Percentiles rank a stretch among this genome's conserved stretches.
These are phyloP conservation scores for Verbascum thapsus DNA, from an alignment of 257 asterid species.

Conservation along the genomic window DNA sequence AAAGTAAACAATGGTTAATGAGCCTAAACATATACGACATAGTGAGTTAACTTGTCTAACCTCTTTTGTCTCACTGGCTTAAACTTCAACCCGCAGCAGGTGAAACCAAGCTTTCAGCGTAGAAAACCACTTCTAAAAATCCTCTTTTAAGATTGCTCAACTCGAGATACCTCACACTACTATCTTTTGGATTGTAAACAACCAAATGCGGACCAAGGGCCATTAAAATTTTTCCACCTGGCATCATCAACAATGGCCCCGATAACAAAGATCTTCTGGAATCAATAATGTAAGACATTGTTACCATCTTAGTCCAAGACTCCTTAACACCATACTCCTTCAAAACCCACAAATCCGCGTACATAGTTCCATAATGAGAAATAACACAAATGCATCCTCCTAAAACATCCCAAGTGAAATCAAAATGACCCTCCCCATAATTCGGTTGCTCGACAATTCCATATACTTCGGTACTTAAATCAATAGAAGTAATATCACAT, in stretches of 20 bases:
- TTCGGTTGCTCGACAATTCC: conserved; percentile 43
- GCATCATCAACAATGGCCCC: conserved; percentile 37
- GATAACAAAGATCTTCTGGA: conserved; percentile 17
- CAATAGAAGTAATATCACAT: conserved; percentile 46
- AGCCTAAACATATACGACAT: not conserved
- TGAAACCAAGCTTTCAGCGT: conserved; percentile 51
- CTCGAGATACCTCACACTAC: conserved; percentile 28
- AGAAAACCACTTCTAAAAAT: conserved; percentile 38
- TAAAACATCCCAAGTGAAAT: conserved; percentile 35
- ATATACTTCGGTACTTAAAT: conserved; percentile 40
- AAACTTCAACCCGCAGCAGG: conserved; percentile 20
- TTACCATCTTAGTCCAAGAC: conserved; percentile 45
- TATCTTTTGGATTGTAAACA: conserved; percentile 38
- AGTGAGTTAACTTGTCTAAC: not conserved
- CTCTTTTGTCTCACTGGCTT: not conserved
- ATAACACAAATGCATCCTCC: conserved; percentile 42
- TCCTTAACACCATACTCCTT: conserved; percentile 48
- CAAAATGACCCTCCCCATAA: conserved; percentile 31
- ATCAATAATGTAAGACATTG: conserved; percentile 34
- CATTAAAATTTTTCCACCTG: conserved; percentile 43
- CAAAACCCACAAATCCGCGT: conserved; percentile 51
- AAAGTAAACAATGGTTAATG: not conserved
- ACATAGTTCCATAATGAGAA: conserved; percentile 13
- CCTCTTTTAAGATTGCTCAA: conserved; percentile 1
- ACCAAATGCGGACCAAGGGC: conserved; percentile 25